Conservation (phyloP, 306 rosid genomes). For the Dalbergia cochinchinensis region DNA sequence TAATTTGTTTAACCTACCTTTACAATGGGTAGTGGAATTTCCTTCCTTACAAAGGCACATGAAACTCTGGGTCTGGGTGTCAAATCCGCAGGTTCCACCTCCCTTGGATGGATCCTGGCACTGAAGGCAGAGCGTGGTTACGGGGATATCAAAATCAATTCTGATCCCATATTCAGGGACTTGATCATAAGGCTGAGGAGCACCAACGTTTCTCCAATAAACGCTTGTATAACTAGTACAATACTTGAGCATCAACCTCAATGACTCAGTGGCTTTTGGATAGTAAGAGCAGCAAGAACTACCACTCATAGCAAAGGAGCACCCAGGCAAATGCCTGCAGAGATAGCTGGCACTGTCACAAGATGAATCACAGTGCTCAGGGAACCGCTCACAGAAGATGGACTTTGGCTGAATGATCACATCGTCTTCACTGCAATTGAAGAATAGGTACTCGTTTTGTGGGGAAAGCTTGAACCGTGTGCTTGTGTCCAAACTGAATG, state of each 20-base stretch:
- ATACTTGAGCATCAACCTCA: slow-evolving; percentile 78
- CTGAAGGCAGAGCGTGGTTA: slow-evolving; percentile 74
- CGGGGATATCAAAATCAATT: slow-evolving; percentile 80
- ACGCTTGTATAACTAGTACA: slow-evolving; percentile 83
- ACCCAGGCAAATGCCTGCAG: slow-evolving; percentile 81
- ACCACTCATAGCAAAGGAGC: slow-evolving; percentile 54
- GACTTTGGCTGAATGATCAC: slow-evolving; percentile 83
- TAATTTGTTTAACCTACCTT: slow-evolving; percentile 52
- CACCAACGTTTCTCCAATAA: slow-evolving; percentile 83
- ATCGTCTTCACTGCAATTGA: slow-evolving; percentile 78
- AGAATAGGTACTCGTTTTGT: slow-evolving; percentile 84
- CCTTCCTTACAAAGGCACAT: slow-evolving; percentile 71
- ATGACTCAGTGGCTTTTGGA: slow-evolving; percentile 78
- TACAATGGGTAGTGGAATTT: slow-evolving; percentile 79
- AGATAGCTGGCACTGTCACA: slow-evolving; percentile 89
- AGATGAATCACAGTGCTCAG: slow-evolving; percentile 83
- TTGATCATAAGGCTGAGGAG: slow-evolving; percentile 75
- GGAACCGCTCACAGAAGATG: slow-evolving; percentile 72
- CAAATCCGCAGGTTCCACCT: slow-evolving; percentile 86
- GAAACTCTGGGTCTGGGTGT: slow-evolving; percentile 61
- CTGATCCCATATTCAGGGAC: slow-evolving; percentile 85
- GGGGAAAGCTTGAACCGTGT: slow-evolving; percentile 75
- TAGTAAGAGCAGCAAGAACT: slow-evolving; percentile 82
- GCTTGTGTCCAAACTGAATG: slow-evolving; percentile 85
- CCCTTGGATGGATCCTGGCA: slow-evolving; percentile 82